Evolutionary conservation across 768 basidiomycete species (phyloP).

Genomic region (Daedaleopsis nitida): DNA sequence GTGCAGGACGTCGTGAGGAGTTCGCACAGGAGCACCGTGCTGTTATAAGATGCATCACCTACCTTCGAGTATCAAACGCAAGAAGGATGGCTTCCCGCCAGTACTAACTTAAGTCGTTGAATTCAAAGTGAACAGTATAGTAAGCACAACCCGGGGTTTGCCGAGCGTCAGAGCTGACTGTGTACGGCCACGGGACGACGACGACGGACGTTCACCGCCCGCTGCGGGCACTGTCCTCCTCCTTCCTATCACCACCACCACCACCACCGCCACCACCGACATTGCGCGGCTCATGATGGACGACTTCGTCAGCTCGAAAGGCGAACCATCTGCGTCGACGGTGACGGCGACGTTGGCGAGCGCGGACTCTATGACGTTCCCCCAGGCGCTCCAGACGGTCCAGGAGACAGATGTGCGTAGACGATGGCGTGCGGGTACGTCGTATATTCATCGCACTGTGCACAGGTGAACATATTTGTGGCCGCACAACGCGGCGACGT

Average conservation of each 20-base stretch:
- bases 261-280: slow-evolving; percentile 1
- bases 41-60: too few species aligned
- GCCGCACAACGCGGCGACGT: slow-evolving; percentile 90
- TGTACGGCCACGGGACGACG: too few species aligned
- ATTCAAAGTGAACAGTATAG: too few species aligned
- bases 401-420: slow-evolving; percentile 44
- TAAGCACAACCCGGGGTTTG: too few species aligned
- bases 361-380: slow-evolving; percentile 48
- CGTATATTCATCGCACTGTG: slow-evolving; percentile 1
- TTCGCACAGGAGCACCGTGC: too few species aligned
- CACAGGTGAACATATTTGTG: slow-evolving; percentile 69
- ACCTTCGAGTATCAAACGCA: too few species aligned
- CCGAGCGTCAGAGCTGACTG: too few species aligned
- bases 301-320: slow-evolving; percentile 47
- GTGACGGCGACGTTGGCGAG: slow-evolving; percentile 41
- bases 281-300: slow-evolving; percentile 22
- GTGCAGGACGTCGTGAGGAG: too few species aligned
- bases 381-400: slow-evolving; percentile 42
- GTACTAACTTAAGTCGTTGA: too few species aligned
- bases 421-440: slow-evolving; percentile 6
- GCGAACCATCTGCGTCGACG: slow-evolving; percentile 50
- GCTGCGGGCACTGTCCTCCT: neutral
- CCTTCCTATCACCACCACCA: slow-evolving; percentile 6
- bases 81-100: too few species aligned
- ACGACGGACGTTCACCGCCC: too few species aligned